Evolutionary conservation across 2,329 filamentous ascomycete species (phyloP).

Genomic region (Botrytis sinoallii): DNA sequence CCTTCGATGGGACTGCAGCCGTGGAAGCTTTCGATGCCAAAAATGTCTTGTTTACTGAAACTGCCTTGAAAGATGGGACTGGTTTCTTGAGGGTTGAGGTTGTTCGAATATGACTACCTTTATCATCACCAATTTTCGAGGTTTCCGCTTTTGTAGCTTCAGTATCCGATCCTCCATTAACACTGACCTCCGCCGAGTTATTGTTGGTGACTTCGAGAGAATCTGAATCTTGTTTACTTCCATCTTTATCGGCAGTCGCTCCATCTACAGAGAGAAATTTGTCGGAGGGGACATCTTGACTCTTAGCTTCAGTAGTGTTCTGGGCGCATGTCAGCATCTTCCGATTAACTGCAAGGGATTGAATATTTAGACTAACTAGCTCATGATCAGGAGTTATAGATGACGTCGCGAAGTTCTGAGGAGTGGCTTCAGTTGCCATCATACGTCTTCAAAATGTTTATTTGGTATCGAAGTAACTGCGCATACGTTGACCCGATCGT

Average conservation of each 20-base stretch:
- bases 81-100: slow-evolving; percentile 64
- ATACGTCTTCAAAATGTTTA: slow-evolving; percentile 49
- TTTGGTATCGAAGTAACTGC: slow-evolving; percentile 33
- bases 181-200: slow-evolving; percentile 63
- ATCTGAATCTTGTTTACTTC: slow-evolving; percentile 53
- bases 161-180: slow-evolving; percentile 73
- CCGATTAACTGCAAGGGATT: not conserved
- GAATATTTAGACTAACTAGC: slow-evolving; percentile 31
- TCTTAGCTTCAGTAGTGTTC: slow-evolving; percentile 47
- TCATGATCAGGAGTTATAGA: slow-evolving; percentile 35
- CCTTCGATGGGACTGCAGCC: slow-evolving; percentile 46
- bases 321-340: slow-evolving; percentile 32
- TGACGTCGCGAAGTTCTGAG: slow-evolving; percentile 44
- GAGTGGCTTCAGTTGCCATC: slow-evolving; percentile 62
- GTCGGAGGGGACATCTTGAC: slow-evolving; percentile 46
- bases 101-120: slow-evolving; percentile 57
- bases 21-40: slow-evolving; percentile 65
- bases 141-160: slow-evolving; percentile 62
- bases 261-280: slow-evolving; percentile 45
- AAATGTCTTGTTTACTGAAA: slow-evolving; percentile 83
- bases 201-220: slow-evolving; percentile 57
- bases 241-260: slow-evolving; percentile 45
- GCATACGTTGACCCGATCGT: slow-evolving; percentile 30
- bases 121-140: slow-evolving; percentile 53
- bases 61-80: slow-evolving; percentile 74